Percentiles rank a stretch among this genome's conserved stretches.
Evolutionary conservation across 257 asterid species (phyloP).

Genomic region (Handroanthus guayacan): DNA sequence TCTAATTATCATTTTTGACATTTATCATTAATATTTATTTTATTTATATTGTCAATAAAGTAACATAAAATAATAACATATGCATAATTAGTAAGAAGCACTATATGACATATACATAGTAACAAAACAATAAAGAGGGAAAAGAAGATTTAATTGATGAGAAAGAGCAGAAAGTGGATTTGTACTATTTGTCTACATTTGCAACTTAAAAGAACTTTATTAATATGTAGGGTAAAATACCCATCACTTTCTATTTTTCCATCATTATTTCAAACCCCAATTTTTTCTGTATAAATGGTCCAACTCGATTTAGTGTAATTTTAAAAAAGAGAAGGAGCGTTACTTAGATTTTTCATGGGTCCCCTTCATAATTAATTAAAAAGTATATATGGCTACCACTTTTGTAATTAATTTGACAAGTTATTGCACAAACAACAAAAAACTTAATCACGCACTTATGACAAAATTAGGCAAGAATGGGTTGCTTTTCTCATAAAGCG

Average conservation of each 20-base stretch:
- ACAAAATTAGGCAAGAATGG: conserved; percentile 32
- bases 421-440: conserved; percentile 44
- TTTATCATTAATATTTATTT: too few species aligned
- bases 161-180: conserved; percentile 26
- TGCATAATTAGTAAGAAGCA: too few species aligned
- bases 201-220: conserved; percentile 42
- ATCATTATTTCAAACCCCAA: conserved; percentile 40
- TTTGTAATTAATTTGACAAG: conserved; percentile 40
- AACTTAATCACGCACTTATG: conserved; percentile 39
- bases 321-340: conserved; percentile 51
- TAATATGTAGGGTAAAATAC: conserved; percentile 51
- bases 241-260: conserved; percentile 45
- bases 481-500: not conserved
- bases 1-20: too few species aligned
- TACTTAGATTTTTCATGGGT: conserved; percentile 36
- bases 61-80: too few species aligned
- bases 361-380: conserved; percentile 35
- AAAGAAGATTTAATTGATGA: conserved; percentile 10
- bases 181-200: conserved; percentile 37
- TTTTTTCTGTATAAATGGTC: conserved; percentile 40
- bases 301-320: conserved; percentile 45
- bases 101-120: not conserved
- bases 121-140: not conserved
- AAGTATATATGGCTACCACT: conserved; percentile 34
- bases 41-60: too few species aligned